These are phyloP conservation scores for Bjerkandera adusta DNA, from an alignment of 1,284 basidiomycete species.

Conservation along the genomic window DNA sequence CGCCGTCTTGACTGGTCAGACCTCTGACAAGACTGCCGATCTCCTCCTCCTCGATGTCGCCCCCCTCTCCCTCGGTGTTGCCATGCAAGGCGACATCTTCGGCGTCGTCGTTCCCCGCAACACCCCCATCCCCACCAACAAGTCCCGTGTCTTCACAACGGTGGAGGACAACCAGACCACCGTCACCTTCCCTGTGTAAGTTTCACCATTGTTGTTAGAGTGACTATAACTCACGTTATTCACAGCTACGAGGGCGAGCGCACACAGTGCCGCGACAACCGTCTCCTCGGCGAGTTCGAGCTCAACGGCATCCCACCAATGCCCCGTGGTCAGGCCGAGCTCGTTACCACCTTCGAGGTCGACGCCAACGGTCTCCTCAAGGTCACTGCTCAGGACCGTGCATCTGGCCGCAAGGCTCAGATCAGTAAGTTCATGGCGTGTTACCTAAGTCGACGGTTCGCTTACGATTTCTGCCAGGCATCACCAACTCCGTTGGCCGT, in stretches of 20 bases:
- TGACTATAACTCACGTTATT: slow-evolving; percentile 39
- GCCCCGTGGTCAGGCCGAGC: slow-evolving; percentile 95
- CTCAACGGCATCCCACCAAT: slow-evolving; percentile 95
- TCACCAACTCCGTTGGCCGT: slow-evolving; percentile 95
- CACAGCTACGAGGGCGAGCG: slow-evolving; percentile 98
- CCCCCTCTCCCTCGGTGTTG: slow-evolving; percentile 95
- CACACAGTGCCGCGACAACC: slow-evolving; percentile 95
- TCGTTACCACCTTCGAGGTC: slow-evolving; percentile 95
- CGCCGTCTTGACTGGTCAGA: slow-evolving; percentile 94
- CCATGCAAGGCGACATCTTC: slow-evolving; percentile 98
- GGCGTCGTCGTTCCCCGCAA: slow-evolving; percentile 96
- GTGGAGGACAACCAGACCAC: slow-evolving; percentile 99
- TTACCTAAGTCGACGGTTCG: slow-evolving; percentile 5
- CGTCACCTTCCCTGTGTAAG: slow-evolving; percentile 97
- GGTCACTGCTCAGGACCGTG: slow-evolving; percentile 93
- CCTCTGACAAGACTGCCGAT: slow-evolving; percentile 94
- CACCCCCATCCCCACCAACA: slow-evolving; percentile 97
- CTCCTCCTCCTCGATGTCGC: slow-evolving; percentile 95
- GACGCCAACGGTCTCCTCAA: slow-evolving; percentile 97
- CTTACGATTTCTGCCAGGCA: slow-evolving; percentile 63
- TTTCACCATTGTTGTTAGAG: slow-evolving; percentile 16
- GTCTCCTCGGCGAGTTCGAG: slow-evolving; percentile 96
- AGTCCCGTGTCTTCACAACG: slow-evolving; percentile 94
- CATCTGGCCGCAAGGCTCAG: slow-evolving; percentile 94
- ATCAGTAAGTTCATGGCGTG: slow-evolving; percentile 65